Conservation (phyloP, 306 rosid genomes). For the Malus asiatica region DNA sequence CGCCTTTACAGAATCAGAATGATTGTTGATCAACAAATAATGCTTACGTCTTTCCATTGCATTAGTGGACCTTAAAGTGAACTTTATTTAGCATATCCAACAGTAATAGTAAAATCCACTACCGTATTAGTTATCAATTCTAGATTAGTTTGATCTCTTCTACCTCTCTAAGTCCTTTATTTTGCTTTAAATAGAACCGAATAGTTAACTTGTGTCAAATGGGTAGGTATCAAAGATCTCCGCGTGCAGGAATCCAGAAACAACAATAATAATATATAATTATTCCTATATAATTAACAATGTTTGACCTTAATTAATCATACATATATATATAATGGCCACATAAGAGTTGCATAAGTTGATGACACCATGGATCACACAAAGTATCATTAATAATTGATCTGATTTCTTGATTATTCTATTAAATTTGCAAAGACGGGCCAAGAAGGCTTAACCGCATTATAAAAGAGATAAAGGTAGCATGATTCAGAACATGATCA, state of each 20-base stretch:
- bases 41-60: background rate
- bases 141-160: background rate
- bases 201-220: background rate
- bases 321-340: background rate
- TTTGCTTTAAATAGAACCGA: background rate
- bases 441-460: background rate
- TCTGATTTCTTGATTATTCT: background rate
- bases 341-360: background rate
- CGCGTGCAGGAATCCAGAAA: background rate
- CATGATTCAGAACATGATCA: slow-evolving; percentile 16
- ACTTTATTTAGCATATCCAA: background rate
- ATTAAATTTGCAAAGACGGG: background rate
- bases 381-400: background rate
- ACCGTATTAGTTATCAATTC: background rate
- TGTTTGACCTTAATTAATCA: background rate
- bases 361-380: slow-evolving; percentile 9
- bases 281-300: background rate
- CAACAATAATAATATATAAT: background rate
- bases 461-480: background rate
- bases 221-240: background rate
- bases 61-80: background rate
- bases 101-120: background rate
- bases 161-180: background rate
- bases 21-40: background rate
- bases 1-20: background rate